Evolutionary conservation across 441 rosid genomes (phyloP).

Genomic region (Populus tomentosa): DNA sequence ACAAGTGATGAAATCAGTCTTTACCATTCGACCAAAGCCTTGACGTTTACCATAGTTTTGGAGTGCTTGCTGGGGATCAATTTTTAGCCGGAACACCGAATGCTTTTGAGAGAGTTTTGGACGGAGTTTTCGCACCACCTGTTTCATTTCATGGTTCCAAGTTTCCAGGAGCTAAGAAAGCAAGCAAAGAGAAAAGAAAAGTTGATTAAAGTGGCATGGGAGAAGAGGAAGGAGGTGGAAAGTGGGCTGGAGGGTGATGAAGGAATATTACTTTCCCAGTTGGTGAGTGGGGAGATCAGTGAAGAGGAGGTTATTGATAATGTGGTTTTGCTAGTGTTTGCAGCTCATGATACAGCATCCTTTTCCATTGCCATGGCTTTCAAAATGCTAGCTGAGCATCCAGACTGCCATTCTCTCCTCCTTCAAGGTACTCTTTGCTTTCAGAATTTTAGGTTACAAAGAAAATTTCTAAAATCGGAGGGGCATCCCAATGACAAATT

Average conservation of each 20-base stretch:
- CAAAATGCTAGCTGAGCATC: slow-evolving; percentile 60
- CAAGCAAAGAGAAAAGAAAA: slow-evolving; percentile 45
- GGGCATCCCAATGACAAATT: neutral
- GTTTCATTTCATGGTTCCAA: slow-evolving; percentile 43
- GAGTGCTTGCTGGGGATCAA: slow-evolving; percentile 59
- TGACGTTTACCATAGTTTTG: slow-evolving; percentile 53
- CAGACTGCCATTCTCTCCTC: slow-evolving; percentile 36
- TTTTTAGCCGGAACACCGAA: slow-evolving; percentile 40
- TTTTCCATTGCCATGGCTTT: slow-evolving; percentile 69
- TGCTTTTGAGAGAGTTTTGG: slow-evolving; percentile 57
- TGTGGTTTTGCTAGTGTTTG: slow-evolving; percentile 56
- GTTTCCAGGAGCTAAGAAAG: slow-evolving; percentile 51
- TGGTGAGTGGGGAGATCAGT: slow-evolving; percentile 43
- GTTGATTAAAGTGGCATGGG: slow-evolving; percentile 34
- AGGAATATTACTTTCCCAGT: slow-evolving; percentile 30
- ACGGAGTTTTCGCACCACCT: slow-evolving; percentile 57
- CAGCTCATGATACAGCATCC: slow-evolving; percentile 79
- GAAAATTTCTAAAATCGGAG: neutral
- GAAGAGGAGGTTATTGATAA: slow-evolving; percentile 65
- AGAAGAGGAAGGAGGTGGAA: slow-evolving; percentile 46
- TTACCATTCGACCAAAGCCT: slow-evolving; percentile 38
- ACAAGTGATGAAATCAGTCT: slow-evolving; percentile 42
- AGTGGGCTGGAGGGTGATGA: slow-evolving; percentile 12
- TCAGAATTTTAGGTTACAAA: neutral
- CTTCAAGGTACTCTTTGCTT: slow-evolving; percentile 41